Conservation (phyloP, 2,329 filamentous ascomycete species). For the Botrytis elliptica region DNA sequence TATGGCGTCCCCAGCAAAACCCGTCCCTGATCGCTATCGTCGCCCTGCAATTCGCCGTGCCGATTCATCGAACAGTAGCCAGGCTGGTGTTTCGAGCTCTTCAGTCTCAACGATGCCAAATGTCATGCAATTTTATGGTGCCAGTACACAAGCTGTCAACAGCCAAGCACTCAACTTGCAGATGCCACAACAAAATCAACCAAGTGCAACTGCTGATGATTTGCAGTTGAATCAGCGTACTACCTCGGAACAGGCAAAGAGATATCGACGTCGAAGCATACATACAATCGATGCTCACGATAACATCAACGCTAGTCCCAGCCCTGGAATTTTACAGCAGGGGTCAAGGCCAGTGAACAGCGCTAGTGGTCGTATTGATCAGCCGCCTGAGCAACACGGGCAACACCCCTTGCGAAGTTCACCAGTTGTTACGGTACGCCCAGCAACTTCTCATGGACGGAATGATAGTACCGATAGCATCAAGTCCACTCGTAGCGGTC, state of each 20-base stretch:
- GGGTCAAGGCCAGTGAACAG: constrained; percentile 36
- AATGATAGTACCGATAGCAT: constrained; percentile 66
- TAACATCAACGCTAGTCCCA: constrained; percentile 22
- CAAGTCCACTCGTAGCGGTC: constrained; percentile 55
- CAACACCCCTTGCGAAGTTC: constrained; percentile 39
- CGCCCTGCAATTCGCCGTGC: constrained; percentile 57
- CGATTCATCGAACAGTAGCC: constrained; percentile 38
- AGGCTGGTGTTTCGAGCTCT: constrained; percentile 37
- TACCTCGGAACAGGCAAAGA: constrained; percentile 66
- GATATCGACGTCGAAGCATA: constrained; percentile 80
- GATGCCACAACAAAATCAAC: constrained; percentile 33
- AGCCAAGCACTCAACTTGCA: constrained; percentile 31
- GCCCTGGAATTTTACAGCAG: constrained; percentile 31
- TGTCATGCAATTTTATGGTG: constrained; percentile 55
- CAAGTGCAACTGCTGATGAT: constrained; percentile 34
- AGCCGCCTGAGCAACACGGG: constrained; percentile 35
- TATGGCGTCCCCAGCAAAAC: constrained; percentile 55
- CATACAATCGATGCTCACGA: constrained; percentile 56
- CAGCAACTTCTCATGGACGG: constrained; percentile 36
- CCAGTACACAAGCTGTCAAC: constrained; percentile 38
- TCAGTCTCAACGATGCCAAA: constrained; percentile 54
- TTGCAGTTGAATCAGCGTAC: constrained; percentile 55
- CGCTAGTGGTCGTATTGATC: constrained; percentile 37
- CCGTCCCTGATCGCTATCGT: constrained; percentile 81
- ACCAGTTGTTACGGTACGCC: constrained; percentile 32